phyloP scores from a whole-genome alignment of 768 basidiomycete genomes.

The Russula foetens region DNA sequence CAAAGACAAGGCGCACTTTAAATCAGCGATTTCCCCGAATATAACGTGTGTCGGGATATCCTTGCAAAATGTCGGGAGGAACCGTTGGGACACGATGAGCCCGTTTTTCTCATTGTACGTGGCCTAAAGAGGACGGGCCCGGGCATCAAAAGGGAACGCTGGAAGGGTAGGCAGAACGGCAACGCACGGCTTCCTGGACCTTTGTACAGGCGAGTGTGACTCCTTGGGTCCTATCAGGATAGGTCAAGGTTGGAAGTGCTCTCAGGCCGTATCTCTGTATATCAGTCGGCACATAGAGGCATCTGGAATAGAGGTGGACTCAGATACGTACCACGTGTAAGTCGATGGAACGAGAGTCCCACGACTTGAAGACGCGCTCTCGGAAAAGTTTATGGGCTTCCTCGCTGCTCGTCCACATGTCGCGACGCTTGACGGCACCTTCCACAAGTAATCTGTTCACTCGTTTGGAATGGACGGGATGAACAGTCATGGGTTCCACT shows the following conservation, averaged over 20 bases:
- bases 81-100: not conserved
- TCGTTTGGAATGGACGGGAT: too few species aligned
- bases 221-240: too few species aligned
- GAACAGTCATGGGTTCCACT: too few species aligned
- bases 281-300: not conserved
- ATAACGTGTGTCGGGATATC: constrained; percentile 15
- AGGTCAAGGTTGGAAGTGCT: constrained; percentile 33
- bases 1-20: not conserved
- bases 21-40: too few species aligned
- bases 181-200: too few species aligned
- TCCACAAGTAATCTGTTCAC: too few species aligned
- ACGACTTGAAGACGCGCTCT: too few species aligned
- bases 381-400: too few species aligned
- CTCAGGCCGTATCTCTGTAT: constrained; percentile 37
- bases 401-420: too few species aligned
- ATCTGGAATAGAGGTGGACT: not conserved
- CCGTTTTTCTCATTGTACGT: constrained; percentile 7
- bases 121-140: not conserved
- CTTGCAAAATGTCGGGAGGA: constrained; percentile 14
- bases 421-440: too few species aligned
- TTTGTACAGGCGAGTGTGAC: too few species aligned
- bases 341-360: constrained; percentile 43
- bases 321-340: constrained; percentile 36
- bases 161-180: too few species aligned
- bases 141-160: not conserved